Percentiles rank a stretch among this genome's conserved stretches.
Conservation (phyloP, 2,329 filamentous ascomycete genomes). For the Chaetothyriales sp. region DNA sequence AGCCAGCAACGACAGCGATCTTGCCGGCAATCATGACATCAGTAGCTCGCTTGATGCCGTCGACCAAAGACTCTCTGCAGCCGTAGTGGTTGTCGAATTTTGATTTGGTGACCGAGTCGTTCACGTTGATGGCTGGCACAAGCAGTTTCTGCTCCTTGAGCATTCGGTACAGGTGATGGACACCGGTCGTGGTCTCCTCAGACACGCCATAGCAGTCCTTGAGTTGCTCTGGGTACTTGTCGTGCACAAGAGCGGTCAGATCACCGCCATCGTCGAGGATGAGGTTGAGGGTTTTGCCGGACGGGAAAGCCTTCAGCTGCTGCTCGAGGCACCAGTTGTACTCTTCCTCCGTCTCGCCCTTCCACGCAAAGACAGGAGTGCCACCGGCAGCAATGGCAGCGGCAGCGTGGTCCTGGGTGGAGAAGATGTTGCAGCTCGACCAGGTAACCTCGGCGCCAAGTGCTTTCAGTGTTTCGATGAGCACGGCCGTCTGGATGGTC, state of each 20-base stretch:
- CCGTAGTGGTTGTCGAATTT: slow-evolving; percentile 99
- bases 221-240: slow-evolving; percentile 97
- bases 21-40: slow-evolving; percentile 99
- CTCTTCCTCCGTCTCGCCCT: slow-evolving; percentile 97
- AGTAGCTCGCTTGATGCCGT: slow-evolving; percentile 99
- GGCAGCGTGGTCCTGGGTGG: slow-evolving; percentile 94
- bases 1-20: slow-evolving; percentile 93
- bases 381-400: slow-evolving; percentile 90
- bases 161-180: slow-evolving; percentile 99
- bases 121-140: slow-evolving; percentile 96
- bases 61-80: slow-evolving; percentile 95
- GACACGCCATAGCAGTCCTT: slow-evolving; percentile 97
- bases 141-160: slow-evolving; percentile 81
- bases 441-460: slow-evolving; percentile 98
- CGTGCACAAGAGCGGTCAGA: slow-evolving; percentile 88
- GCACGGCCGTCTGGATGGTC: slow-evolving; percentile 98
- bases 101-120: slow-evolving; percentile 99
- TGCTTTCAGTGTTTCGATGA: slow-evolving; percentile 91
- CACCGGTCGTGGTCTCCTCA: slow-evolving; percentile 98
- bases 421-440: slow-evolving; percentile 99
- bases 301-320: slow-evolving; percentile 93
- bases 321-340: slow-evolving; percentile 99
- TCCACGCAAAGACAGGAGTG: slow-evolving; percentile 75
- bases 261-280: slow-evolving; percentile 99
- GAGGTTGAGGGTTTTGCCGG: slow-evolving; percentile 90